A percentile compares a stretch with the other conserved stretches of the same genome.
Evolutionary conservation across 202 grass and related monocot species (phyloP).

Genomic region (Bolboschoenoplectus hybrid): DNA sequence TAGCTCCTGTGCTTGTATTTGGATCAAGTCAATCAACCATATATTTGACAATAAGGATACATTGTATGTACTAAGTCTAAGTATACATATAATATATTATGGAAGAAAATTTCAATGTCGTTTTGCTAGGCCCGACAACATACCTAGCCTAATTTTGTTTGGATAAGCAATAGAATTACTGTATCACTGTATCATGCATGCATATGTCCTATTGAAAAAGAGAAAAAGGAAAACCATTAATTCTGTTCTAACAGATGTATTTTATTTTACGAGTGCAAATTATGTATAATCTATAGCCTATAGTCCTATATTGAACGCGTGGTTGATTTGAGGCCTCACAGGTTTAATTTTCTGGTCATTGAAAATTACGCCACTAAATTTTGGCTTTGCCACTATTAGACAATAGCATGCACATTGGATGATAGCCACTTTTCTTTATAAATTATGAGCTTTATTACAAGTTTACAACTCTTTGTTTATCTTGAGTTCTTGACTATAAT

Average conservation of each 20-base stretch:
- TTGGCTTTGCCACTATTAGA: background rate
- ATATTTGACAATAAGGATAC: background rate
- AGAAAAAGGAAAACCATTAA: background rate
- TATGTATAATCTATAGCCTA: background rate
- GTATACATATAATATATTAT: background rate
- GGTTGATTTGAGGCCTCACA: constrained; percentile 4
- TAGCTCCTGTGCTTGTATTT: constrained; percentile 13
- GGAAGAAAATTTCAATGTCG: background rate
- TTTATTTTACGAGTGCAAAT: background rate
- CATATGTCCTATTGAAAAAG: background rate
- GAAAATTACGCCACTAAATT: background rate
- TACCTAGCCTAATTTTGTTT: constrained; percentile 14
- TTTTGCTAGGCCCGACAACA: constrained; percentile 14
- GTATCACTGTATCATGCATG: constrained; percentile 17
- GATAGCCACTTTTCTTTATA: background rate
- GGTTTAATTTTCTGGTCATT: background rate
- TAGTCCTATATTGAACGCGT: background rate
- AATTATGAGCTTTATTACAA: no score
- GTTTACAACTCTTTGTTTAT: background rate
- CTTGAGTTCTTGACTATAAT: background rate
- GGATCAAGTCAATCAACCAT: background rate
- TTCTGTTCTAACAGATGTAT: background rate
- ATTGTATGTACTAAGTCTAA: background rate
- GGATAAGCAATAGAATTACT: background rate
- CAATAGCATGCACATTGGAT: background rate